These are phyloP conservation scores for Tuber aestivum DNA, from an alignment of 495 filamentous ascomycete genomes.

Conservation along the genomic window DNA sequence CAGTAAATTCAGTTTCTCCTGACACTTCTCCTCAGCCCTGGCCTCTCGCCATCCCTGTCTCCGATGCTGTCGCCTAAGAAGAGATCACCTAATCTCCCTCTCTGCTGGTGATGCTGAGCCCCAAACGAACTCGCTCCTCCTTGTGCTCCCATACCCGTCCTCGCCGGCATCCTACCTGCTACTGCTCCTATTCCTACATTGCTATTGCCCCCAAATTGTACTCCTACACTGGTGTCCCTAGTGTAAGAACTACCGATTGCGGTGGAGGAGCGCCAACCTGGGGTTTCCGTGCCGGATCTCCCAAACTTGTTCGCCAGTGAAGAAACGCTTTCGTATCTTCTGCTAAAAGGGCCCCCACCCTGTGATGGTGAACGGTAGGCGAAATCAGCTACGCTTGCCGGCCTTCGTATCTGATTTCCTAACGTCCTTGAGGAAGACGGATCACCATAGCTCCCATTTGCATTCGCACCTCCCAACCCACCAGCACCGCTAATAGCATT, in stretches of 20 bases:
- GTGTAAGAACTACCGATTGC: neutral
- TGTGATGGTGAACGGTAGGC: constrained; percentile 9
- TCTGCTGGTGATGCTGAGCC: constrained; percentile 4
- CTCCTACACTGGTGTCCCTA: neutral
- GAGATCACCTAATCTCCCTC: neutral
- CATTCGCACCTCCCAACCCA: constrained; percentile 8
- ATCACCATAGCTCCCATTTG: constrained; percentile 29
- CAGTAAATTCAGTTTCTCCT: constrained; percentile 31
- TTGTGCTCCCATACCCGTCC: constrained; percentile 8
- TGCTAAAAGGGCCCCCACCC: constrained; percentile 16
- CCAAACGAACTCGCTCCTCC: constrained; percentile 9
- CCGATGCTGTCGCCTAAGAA: constrained; percentile 4
- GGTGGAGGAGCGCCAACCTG: constrained; percentile 4
- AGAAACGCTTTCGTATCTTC: constrained; percentile 6
- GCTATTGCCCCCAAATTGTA: constrained; percentile 4
- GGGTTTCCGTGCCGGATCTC: constrained; percentile 1
- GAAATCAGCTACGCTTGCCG: constrained; percentile 27
- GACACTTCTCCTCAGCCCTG: constrained; percentile 34
- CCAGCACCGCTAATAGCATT: neutral
- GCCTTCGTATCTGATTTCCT: constrained; percentile 17
- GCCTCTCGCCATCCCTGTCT: constrained; percentile 24
- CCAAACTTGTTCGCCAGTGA: neutral
- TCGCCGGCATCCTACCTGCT: constrained; percentile 15
- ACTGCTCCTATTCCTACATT: neutral
- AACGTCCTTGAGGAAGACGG: constrained; percentile 1